Percentiles rank a stretch among this genome's conserved stretches.
These are phyloP conservation scores for Casaregolazyma suthepensis DNA, from an alignment of 1,139 yeast genomes.

Conservation along the genomic window DNA sequence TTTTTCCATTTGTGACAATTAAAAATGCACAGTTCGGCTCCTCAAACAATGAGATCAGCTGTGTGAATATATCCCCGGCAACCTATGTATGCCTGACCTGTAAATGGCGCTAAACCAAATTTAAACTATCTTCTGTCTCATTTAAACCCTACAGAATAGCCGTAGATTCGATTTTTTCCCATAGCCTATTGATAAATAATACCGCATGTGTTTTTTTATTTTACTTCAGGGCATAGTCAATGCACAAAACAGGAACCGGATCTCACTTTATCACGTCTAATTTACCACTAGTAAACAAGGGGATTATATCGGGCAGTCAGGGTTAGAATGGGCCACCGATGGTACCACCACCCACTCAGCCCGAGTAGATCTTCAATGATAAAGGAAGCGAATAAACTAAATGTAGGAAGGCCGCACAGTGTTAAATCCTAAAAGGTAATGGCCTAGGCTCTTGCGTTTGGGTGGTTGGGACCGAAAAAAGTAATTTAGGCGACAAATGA, in stretches of 20 bases:
- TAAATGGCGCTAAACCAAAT: neutral
- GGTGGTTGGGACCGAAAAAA: neutral
- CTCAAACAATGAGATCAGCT: neutral
- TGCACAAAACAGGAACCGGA: neutral
- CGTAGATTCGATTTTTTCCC: neutral
- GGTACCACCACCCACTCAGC: neutral
- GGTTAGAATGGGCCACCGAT: neutral
- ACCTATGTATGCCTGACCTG: neutral
- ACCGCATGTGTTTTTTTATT: too few species aligned
- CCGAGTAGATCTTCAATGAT: neutral
- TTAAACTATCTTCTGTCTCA: neutral
- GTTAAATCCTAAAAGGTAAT: neutral
- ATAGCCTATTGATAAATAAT: too few species aligned
- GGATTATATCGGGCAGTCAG: neutral
- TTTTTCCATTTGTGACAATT: neutral
- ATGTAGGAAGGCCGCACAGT: neutral
- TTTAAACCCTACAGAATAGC: neutral
- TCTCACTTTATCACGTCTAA: neutral
- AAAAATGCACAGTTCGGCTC: neutral
- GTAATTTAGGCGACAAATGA: neutral
- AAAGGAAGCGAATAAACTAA: neutral
- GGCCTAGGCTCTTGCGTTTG: neutral
- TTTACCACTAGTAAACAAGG: neutral
- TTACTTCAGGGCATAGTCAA: neutral
- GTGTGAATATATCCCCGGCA: neutral